Base-by-base conservation (phyloP, 345 rosid genomes). In the Populus euphratica region DNA sequence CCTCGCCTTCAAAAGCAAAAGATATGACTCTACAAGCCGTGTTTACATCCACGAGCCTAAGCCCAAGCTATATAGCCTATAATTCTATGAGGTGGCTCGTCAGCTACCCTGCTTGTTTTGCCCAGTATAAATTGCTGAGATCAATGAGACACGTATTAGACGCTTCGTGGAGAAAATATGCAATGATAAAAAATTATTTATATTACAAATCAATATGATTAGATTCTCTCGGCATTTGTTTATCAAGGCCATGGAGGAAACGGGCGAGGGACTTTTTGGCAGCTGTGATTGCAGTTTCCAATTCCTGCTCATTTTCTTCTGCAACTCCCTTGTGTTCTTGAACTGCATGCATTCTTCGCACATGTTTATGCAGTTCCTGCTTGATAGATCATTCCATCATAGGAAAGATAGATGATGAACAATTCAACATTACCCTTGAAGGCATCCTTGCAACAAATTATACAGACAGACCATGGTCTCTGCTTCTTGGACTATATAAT, bases 301-400 rank as follows among this genome's bases (percentile, higher is more conserved):
- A 77, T 49, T 87, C 78, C 64, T 85, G 84, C 78, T 86, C 80
- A 8, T 74, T 82, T 80, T 73, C 97, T 65, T 85, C 84, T 2
- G 78, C 29, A 50, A 54, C 31, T 12, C 20, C 47, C 77, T 79
- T 80, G 31, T 79, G 70, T 73, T 92, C 91, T 73, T 83, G 86
- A 80, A 72, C 83, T 43, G 82, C 68, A 35, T 90, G 93, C 68
- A 92, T 91, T 80, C 69, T 84, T 66, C 94, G 87, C 54, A 95
- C 94, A 75, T 92, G 96, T 76, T 84, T 90, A 35, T 93, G 93
- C 69, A 95, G 77, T 77, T 92, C 94, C 98, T 94, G 77, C 69
- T 73, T 16, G 75, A 68, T 77, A 79, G 76, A 13, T 1, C 35
- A 35, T 18, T 21, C 23, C 63, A 71, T 20, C 31, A 18, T 4